Base-by-base conservation (phyloP, 371 early-diverging fungal species). In the Mucor sp. region DNA sequence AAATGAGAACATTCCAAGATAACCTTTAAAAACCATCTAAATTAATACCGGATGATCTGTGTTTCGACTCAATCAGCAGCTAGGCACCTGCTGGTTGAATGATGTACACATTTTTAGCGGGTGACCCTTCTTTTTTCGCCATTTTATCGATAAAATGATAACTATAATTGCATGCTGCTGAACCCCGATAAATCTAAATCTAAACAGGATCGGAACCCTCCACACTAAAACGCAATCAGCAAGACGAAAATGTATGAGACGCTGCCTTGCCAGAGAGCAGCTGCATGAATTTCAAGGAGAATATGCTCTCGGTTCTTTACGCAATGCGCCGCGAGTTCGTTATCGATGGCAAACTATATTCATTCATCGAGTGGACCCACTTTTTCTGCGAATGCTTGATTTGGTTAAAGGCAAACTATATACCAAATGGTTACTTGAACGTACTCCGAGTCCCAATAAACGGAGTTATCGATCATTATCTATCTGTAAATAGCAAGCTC, bases 381-480 rank as follows among this genome's bases (percentile, higher is more conserved):
- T 62, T 62, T 50, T 62, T 50, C 41, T 23, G 53, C 23, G 15
- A 53, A 14, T 60, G 37, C 66, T 66, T 35, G 48, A 39, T 66
- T 60, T 21, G 67, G 67, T 43, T 66, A 66, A 66, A 65, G 35
- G 60, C 53, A 27, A 66, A 60, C 27, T 27, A 53, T 27, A 53
- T 47, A 47, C 47, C 21, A 47, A 47, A 47, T 47, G 21, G 21
- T 21, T 47, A 47, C 47, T 19, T 47, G 47, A 33, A n/a, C 32
- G 43, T 28, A n/a, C 17, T 35, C 53, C 39, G 53, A 50, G 58
- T 39, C 0, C 21, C 56, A 37, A 59, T 56, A 21, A 66, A 41
- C 67, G 67, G 67, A 67, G 67, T 60, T 67, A 33, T 58, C 30
- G 47, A 61, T 65, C 47, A 58, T 59, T 65, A 65, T 65, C 65